Conservation (phyloP, 1,284 basidiomycete species). For the Malassezia restricta region DNA sequence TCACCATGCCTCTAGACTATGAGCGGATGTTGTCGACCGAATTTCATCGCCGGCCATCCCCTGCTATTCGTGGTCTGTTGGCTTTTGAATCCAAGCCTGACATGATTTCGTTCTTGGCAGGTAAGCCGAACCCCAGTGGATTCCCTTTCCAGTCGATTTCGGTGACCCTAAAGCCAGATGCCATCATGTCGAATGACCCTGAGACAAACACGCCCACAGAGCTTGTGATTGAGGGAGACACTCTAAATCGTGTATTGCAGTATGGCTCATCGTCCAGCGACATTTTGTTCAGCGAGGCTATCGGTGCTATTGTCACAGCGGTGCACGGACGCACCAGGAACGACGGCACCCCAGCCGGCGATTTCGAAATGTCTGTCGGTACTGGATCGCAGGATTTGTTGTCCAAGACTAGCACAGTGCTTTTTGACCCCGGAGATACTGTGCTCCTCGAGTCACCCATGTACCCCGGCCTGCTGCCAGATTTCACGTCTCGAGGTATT, state of each 20-base stretch:
- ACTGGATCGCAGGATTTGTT: slow-evolving; percentile 77
- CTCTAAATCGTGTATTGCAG: slow-evolving; percentile 44
- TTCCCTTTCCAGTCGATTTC: slow-evolving; percentile 75
- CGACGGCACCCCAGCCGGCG: slow-evolving; percentile 18
- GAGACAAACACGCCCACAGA: slow-evolving; percentile 15
- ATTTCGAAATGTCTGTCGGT: slow-evolving; percentile 56
- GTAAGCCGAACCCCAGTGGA: slow-evolving; percentile 67
- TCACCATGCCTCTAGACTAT: slow-evolving; percentile 8
- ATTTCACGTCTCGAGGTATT: slow-evolving; percentile 22
- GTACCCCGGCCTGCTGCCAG: slow-evolving; percentile 53
- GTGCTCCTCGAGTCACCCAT: slow-evolving; percentile 74
- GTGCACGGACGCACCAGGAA: slow-evolving; percentile 57
- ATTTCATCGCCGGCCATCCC: slow-evolving; percentile 7
- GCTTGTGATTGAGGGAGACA: slow-evolving; percentile 40
- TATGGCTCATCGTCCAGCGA: slow-evolving; percentile 62
- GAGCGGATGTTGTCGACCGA: neutral
- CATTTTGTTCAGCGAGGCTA: slow-evolving; percentile 56
- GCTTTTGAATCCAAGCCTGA: slow-evolving; percentile 66
- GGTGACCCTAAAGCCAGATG: slow-evolving; percentile 49
- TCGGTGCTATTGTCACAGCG: slow-evolving; percentile 51
- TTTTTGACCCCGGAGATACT: slow-evolving; percentile 69
- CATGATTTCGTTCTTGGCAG: slow-evolving; percentile 62
- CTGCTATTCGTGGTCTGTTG: slow-evolving; percentile 55
- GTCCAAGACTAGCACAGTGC: slow-evolving; percentile 56
- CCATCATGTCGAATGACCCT: slow-evolving; percentile 12